Base-by-base conservation (phyloP, 2,329 filamentous ascomycete genomes). In the Ophiognomonia clavigignenti-juglandacearum region DNA sequence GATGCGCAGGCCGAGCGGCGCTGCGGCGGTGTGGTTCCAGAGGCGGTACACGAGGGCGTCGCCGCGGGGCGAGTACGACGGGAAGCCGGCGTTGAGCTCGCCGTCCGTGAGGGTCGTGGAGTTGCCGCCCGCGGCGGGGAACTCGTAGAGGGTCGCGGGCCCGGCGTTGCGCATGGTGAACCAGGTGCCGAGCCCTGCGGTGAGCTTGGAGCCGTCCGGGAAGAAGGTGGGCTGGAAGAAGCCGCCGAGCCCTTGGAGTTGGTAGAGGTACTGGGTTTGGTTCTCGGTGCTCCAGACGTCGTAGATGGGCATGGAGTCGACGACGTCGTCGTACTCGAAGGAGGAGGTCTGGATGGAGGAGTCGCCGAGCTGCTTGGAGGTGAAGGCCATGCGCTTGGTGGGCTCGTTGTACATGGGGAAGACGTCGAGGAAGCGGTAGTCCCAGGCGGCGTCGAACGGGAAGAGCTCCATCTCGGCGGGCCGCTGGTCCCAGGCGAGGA, bases 361-460 rank as follows among this genome's bases (percentile, higher is more conserved):
- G 13, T 64, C 66, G n/a, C 65, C 66, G 2, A 68, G 58, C 45
- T 69, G 64, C 48, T 68, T 69, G 47, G 64, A 56, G 0, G 67
- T 71, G n/a, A 65, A 60, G n/a, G 59, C 64, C 4, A 68, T 51
- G 2, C 52, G 54, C 3, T 53, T 42, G 39, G 57, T 45, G 43
- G 39, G 39, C n/a, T 27, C 35, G 14, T 54, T 57, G 20, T 63
- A 51, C 35, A 61, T 54, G 1, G 68, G 68, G 56, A 71, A 70
- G 5, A 71, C 64, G 42, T 71, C 67, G 34, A 61, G 68, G 58
- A 67, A 68, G 18, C 64, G 63, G 51, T 70, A 71, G 4, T 70
- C 68, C 62, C 62, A 70, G 2, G 67, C 61, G 11, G 19, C 19
- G 37, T 70, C 63, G 59, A 60, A 71, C 50, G 59, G 63, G 50